phyloP scores from a whole-genome alignment of 176 grass and related monocot species.

The Carex kokanica region DNA sequence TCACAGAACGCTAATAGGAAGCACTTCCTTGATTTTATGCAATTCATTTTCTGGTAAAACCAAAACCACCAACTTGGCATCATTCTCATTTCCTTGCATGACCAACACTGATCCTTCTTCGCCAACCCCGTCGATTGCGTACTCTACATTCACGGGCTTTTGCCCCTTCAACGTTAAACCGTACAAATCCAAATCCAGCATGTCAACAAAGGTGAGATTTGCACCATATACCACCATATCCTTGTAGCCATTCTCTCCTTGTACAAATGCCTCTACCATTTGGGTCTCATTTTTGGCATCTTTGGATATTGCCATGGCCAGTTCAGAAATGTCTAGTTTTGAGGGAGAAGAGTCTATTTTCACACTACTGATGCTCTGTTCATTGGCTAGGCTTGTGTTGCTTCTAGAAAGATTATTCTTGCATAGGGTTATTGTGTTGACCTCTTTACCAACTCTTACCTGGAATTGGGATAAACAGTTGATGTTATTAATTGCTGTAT shows the following conservation, averaged over 20 bases:
- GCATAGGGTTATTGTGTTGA: slow-evolving; percentile 54
- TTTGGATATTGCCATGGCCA: slow-evolving; percentile 60
- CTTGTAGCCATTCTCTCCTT: slow-evolving; percentile 8
- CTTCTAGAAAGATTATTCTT: slow-evolving; percentile 36
- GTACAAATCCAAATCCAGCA: slow-evolving; percentile 60
- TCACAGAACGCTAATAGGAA: slow-evolving; percentile 32
- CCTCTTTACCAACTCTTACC: slow-evolving; percentile 40
- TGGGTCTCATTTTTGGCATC: slow-evolving; percentile 50
- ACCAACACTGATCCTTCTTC: slow-evolving; percentile 75
- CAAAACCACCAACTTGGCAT: slow-evolving; percentile 45
- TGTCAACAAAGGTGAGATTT: slow-evolving; percentile 82
- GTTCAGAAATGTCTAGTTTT: slow-evolving; percentile 54
- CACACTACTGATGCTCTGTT: slow-evolving; percentile 51
- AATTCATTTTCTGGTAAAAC: slow-evolving; percentile 64
- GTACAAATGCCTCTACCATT: slow-evolving; percentile 37
- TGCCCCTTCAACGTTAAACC: slow-evolving; percentile 66
- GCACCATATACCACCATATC: slow-evolving; percentile 75
- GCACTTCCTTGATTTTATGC: slow-evolving; percentile 35
- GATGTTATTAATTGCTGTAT: not conserved
- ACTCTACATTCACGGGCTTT: slow-evolving; percentile 62
- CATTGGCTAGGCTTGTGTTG: slow-evolving; percentile 47
- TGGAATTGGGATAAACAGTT: slow-evolving; percentile 4
- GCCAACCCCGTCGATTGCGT: slow-evolving; percentile 66
- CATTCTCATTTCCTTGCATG: slow-evolving; percentile 46
- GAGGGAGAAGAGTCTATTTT: slow-evolving; percentile 42